Percentiles rank a stretch among this genome's conserved stretches.
Conservation (phyloP, 345 rosid genomes). For the Camelina laxa region DNA sequence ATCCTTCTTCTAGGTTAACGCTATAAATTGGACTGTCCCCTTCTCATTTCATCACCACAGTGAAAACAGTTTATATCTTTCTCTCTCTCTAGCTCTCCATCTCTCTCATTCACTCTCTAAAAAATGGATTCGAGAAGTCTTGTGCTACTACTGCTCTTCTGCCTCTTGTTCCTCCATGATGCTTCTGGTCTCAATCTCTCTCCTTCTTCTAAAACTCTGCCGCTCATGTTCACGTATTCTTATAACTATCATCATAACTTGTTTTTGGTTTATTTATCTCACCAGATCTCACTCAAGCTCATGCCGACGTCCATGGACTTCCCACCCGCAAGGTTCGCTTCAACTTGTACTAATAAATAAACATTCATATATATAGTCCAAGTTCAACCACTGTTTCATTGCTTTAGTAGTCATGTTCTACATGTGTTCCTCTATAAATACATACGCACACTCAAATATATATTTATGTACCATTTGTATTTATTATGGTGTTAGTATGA, state of each 20-base stretch:
- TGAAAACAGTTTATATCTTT: neutral
- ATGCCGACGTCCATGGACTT: conserved; percentile 31
- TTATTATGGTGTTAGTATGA: neutral
- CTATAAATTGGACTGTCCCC: conserved; percentile 29
- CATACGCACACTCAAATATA: too few relatives aligned
- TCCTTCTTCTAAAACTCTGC: neutral
- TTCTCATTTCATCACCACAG: conserved; percentile 8
- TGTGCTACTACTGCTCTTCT: conserved; percentile 38
- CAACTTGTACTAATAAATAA: neutral
- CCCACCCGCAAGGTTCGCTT: conserved; percentile 46
- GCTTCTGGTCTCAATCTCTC: conserved; percentile 47
- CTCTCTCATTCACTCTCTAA: neutral
- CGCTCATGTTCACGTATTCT: conserved; percentile 1
- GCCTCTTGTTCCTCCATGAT: conserved; percentile 45
- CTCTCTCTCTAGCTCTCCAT: neutral
- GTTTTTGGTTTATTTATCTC: neutral
- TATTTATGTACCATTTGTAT: neutral
- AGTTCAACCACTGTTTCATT: conserved; percentile 2
- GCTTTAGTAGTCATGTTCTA: neutral
- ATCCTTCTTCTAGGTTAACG: neutral
- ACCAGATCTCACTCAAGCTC: conserved; percentile 39
- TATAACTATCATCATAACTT: neutral
- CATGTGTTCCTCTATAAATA: too few relatives aligned
- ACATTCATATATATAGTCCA: neutral
- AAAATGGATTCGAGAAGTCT: conserved; percentile 35